A percentile compares a stretch with the other conserved stretches of the same genome.
Conservation (phyloP, 2,329 filamentous ascomycete genomes). For the Sphaerulina vaccinii region DNA sequence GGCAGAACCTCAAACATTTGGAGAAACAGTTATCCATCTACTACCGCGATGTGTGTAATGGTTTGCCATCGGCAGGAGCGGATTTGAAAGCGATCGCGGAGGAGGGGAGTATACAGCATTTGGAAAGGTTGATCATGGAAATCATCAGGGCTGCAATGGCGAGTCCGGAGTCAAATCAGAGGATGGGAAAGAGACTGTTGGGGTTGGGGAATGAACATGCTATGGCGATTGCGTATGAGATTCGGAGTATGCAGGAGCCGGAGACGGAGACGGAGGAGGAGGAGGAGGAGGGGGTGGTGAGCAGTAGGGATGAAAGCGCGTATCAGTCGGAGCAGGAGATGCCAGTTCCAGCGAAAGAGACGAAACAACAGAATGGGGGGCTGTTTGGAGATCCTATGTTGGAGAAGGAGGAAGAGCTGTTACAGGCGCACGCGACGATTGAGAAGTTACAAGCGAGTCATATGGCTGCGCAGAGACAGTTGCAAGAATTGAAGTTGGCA, state of each 20-base stretch:
- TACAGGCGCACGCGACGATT: conserved; percentile 50
- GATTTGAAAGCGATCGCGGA: conserved; percentile 51
- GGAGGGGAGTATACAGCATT: conserved; percentile 41
- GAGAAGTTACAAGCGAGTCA: conserved; percentile 45
- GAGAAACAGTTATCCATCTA: conserved; percentile 50
- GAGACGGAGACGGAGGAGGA: conserved; percentile 32
- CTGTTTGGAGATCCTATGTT: conserved; percentile 45
- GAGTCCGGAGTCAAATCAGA: conserved; percentile 48
- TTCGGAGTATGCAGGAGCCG: conserved; percentile 34
- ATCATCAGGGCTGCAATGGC: conserved; percentile 51
- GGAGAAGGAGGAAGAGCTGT: conserved; percentile 51
- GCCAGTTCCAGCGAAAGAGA: conserved; percentile 20
- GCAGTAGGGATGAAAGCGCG: conserved; percentile 33
- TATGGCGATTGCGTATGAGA: conserved; percentile 36
- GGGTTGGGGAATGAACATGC: conserved; percentile 35
- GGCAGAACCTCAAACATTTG: conserved; percentile 55
- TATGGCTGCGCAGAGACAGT: conserved; percentile 42
- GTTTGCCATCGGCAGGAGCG: conserved; percentile 37
- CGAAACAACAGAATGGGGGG: conserved; percentile 23
- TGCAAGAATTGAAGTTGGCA: conserved; percentile 43
- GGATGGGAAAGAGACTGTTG: conserved; percentile 43
- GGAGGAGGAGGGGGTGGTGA: conserved; percentile 29
- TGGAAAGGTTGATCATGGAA: conserved; percentile 47
- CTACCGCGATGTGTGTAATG: conserved; percentile 47
- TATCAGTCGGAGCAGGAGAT: conserved; percentile 34